Base-by-base conservation (phyloP, 148 eudicot species). In the Silene conica region DNA sequence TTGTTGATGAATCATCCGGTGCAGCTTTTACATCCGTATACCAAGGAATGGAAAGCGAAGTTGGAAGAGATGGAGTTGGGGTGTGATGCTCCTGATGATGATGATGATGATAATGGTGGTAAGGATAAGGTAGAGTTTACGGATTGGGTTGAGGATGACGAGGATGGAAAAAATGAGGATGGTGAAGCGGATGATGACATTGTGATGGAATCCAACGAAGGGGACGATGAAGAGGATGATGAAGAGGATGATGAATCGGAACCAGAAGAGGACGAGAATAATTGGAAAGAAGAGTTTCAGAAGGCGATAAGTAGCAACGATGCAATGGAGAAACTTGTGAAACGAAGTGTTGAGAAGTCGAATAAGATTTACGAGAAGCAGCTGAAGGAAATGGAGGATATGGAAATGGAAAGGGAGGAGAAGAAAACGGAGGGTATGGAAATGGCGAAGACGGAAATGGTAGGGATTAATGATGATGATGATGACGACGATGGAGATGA, bases 11-110 rank as follows among this genome's bases (percentile, higher is more conserved):
- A 94, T 75, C 97, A 91, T 80, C 98, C 98, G 1, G 82, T 87
- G 41, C 82, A 72, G 59, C 78, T 94, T 45, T 74, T 94, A 88
- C 98, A 94, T 82, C 98, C 98, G 5, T 94, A 88, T 78, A 94
- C 97, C 1, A 91, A 86, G 83, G 98, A 94, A 75, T 94, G 98
- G 98, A 94, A 94, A 89, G 91, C 83, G 4, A 94, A 81, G 81
- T 81, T 94, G 90, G 98, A 94, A 83, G 98, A 91, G 76, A 85
- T 85, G 86, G 98, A 94, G 85, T 72, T 94, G 84, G 98, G 98
- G 63, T 94, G 98, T 85, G 98, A 94, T 77, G 97, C 97, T 15
- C 93, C 97, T 0, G 98, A 93, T 74, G 90, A 87, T 12, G 98
- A 93, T 74, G 90, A 87, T 12, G 89, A 88, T 43, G 92, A 83